Evolutionary conservation across 176 grass and related monocot species (phyloP).

Genomic region (Guadua angustifolia): DNA sequence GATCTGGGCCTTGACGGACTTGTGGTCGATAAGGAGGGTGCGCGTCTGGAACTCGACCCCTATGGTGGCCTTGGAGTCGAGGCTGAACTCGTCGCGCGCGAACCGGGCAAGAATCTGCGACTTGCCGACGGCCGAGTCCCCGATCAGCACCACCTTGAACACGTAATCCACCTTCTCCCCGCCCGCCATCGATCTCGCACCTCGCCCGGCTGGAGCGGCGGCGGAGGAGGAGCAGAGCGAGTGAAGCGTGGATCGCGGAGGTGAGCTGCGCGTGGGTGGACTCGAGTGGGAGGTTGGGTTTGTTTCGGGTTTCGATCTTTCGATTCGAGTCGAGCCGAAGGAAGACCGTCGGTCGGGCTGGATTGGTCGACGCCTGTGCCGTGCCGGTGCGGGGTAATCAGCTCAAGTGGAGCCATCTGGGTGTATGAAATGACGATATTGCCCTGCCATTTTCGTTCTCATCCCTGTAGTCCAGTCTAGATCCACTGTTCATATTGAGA

Average conservation of each 20-base stretch:
- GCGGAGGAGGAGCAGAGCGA: neutral
- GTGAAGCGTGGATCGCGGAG: neutral
- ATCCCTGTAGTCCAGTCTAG: too few relatives aligned
- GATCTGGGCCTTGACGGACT: slow-evolving; percentile 92
- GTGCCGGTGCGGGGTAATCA: too few relatives aligned
- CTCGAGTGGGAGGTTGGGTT: neutral
- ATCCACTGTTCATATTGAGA: too few relatives aligned
- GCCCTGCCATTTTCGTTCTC: too few relatives aligned
- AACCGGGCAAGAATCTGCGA: slow-evolving; percentile 97
- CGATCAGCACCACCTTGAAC: slow-evolving; percentile 96
- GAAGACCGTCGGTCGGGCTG: neutral
- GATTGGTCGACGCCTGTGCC: too few relatives aligned
- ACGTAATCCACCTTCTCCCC: slow-evolving; percentile 93
- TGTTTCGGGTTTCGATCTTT: neutral
- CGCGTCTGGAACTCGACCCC: slow-evolving; percentile 95
- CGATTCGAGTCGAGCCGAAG: slow-evolving; percentile 1
- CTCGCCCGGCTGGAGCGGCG: neutral
- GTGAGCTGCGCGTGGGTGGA: neutral
- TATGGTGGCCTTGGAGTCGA: slow-evolving; percentile 97
- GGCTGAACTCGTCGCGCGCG: slow-evolving; percentile 91
- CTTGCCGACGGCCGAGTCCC: slow-evolving; percentile 91
- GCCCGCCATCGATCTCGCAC: slow-evolving; percentile 49
- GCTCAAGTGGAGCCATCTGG: too few relatives aligned
- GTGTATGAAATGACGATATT: too few relatives aligned
- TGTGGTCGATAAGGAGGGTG: slow-evolving; percentile 77